These are phyloP conservation scores for Oryza officinalis DNA, from an alignment of 176 grass and related monocot species.

Conservation along the genomic window DNA sequence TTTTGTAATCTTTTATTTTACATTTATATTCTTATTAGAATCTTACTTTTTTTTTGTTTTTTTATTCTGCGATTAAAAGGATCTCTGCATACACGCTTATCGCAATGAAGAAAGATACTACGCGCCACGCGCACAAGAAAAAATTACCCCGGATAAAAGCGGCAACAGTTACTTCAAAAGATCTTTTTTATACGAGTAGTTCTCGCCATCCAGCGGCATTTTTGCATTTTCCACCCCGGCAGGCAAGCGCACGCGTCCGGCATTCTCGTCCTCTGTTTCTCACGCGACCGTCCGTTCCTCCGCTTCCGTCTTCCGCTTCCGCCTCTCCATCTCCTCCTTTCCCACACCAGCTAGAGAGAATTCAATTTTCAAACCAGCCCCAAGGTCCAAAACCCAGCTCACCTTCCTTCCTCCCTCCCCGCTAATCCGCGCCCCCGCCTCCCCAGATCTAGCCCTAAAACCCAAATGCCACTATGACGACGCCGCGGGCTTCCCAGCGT, in stretches of 20 bases:
- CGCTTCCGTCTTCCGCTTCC: neutral
- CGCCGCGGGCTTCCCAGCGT: slow-evolving; percentile 37
- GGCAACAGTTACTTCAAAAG: too few species aligned
- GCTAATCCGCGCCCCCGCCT: neutral
- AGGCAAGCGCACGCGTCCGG: neutral
- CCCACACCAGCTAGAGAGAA: slow-evolving; percentile 19
- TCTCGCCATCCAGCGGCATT: neutral
- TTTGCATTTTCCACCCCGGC: slow-evolving; percentile 9
- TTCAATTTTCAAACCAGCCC: slow-evolving; percentile 51
- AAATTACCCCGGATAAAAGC: too few species aligned
- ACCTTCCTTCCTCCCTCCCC: neutral
- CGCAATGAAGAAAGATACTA: too few species aligned
- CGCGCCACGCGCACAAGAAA: too few species aligned
- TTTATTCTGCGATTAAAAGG: too few species aligned
- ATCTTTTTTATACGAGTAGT: too few species aligned
- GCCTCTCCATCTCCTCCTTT: neutral
- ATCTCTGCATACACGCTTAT: too few species aligned
- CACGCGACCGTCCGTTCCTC: neutral
- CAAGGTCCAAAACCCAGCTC: slow-evolving; percentile 22
- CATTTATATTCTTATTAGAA: too few species aligned
- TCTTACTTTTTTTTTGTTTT: too few species aligned
- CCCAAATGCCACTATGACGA: slow-evolving; percentile 66
- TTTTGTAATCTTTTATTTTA: too few species aligned
- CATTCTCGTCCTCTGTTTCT: neutral
- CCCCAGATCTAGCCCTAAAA: slow-evolving; percentile 49